Percentiles rank a stretch among this genome's conserved stretches.
phyloP scores from a whole-genome alignment of 306 rosid genomes.

The Vigna reflexopilosa region DNA sequence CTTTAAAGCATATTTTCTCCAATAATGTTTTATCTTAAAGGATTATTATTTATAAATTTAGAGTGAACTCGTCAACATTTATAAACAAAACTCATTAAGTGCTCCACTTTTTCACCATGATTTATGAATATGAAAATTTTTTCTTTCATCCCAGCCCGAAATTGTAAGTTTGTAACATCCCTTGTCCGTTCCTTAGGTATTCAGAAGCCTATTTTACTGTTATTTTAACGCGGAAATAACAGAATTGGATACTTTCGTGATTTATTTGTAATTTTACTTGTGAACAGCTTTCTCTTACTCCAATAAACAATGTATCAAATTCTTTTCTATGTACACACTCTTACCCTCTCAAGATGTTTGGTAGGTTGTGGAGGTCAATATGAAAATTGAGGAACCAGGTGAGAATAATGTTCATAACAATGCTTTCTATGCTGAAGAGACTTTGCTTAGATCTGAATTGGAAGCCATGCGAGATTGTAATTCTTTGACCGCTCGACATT shows the following conservation, averaged over 20 bases:
- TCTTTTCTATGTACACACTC: slow-evolving; percentile 21
- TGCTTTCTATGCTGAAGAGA: slow-evolving; percentile 91
- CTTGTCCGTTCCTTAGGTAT: slow-evolving; percentile 4
- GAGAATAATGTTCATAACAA: slow-evolving; percentile 84
- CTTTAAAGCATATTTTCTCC: background rate
- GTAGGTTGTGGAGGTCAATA: slow-evolving; percentile 88
- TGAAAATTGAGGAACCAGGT: slow-evolving; percentile 86
- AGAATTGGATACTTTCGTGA: background rate
- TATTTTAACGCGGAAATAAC: slow-evolving; percentile 8
- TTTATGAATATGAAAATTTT: background rate
- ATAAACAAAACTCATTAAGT: background rate
- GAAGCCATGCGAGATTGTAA: slow-evolving; percentile 91
- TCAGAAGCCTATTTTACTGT: background rate
- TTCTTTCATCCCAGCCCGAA: slow-evolving; percentile 17
- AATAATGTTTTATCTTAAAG: background rate
- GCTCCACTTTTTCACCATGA: background rate
- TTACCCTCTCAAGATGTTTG: slow-evolving; percentile 12
- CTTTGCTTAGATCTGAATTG: slow-evolving; percentile 71
- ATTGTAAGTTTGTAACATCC: slow-evolving; percentile 16
- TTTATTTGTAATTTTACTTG: slow-evolving; percentile 11
- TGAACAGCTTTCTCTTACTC: background rate
- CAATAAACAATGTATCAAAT: background rate
- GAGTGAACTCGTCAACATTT: background rate
- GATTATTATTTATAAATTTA: slow-evolving; percentile 13
- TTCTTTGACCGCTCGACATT: slow-evolving; percentile 83